A percentile compares a stretch with the other conserved stretches of the same genome.
Conservation (phyloP, 805 yeast species). For the Cyberlindnera veronae region DNA sequence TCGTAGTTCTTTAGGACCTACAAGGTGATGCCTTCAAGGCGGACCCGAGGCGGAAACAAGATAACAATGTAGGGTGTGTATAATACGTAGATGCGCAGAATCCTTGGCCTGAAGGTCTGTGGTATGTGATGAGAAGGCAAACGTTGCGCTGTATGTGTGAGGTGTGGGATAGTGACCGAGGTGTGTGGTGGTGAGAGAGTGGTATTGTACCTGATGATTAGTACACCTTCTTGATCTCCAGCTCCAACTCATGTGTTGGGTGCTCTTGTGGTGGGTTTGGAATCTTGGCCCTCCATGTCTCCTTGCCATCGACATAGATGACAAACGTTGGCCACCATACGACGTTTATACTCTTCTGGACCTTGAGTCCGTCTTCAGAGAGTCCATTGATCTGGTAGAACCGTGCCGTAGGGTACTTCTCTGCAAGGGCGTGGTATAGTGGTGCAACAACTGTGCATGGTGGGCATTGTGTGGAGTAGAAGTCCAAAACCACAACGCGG, state of each 20-base stretch:
- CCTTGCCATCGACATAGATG: constrained; percentile 20
- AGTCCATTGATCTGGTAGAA: constrained; percentile 25
- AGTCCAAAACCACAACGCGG: constrained; percentile 22
- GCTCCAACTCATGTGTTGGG: constrained; percentile 24
- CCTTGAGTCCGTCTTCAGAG: constrained; percentile 16
- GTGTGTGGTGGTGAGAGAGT: too few relatives aligned
- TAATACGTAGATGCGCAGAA: too few relatives aligned
- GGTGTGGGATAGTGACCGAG: too few relatives aligned
- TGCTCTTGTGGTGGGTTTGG: constrained; percentile 27
- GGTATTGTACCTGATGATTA: too few relatives aligned
- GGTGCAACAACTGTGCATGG: constrained; percentile 28
- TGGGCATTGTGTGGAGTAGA: constrained; percentile 26
- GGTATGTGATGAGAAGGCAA: too few relatives aligned
- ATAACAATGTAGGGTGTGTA: too few relatives aligned
- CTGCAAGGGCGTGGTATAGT: constrained; percentile 18
- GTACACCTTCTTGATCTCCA: constrained; percentile 20
- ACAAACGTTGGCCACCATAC: constrained; percentile 31
- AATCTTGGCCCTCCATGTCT: constrained; percentile 25
- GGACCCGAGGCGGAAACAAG: too few relatives aligned
- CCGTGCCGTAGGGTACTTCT: constrained; percentile 21
- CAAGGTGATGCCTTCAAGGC: too few relatives aligned
- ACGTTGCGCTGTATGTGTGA: too few relatives aligned
- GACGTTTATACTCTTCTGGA: constrained; percentile 23
- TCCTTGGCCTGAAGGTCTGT: too few relatives aligned
- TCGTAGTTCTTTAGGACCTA: too few relatives aligned